These are phyloP conservation scores for Amanita molliuscula DNA, from an alignment of 768 basidiomycete species.

Conservation along the genomic window DNA sequence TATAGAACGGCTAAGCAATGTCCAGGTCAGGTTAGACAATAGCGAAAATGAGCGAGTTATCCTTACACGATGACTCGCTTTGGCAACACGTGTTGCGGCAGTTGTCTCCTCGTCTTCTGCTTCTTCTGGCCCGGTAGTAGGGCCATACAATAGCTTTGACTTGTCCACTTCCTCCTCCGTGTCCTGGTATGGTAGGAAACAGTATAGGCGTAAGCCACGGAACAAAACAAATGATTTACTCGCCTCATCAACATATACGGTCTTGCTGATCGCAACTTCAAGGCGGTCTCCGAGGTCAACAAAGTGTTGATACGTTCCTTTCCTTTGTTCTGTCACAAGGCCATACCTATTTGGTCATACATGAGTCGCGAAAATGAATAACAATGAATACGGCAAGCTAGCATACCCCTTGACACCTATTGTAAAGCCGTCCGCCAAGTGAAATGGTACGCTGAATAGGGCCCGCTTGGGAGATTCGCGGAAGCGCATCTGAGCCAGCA, in stretches of 20 bases:
- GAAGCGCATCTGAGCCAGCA: slow-evolving; percentile 72
- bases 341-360: slow-evolving; percentile 52
- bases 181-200: slow-evolving; percentile 18
- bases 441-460: slow-evolving; percentile 72
- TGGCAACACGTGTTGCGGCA: slow-evolving; percentile 29
- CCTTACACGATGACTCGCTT: slow-evolving; percentile 41
- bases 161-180: slow-evolving; percentile 36
- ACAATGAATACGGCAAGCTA: not conserved
- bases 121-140: slow-evolving; percentile 22
- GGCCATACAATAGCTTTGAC: slow-evolving; percentile 33
- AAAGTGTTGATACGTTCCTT: slow-evolving; percentile 75
- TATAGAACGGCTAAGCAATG: slow-evolving; percentile 62
- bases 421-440: slow-evolving; percentile 60
- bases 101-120: slow-evolving; percentile 28
- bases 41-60: not conserved
- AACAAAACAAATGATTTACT: slow-evolving; percentile 6
- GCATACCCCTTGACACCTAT: slow-evolving; percentile 78
- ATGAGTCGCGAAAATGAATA: slow-evolving; percentile 1
- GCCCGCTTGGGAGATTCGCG: slow-evolving; percentile 79
- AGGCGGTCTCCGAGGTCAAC: slow-evolving; percentile 66
- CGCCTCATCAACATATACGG: slow-evolving; percentile 73
- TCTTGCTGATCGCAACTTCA: slow-evolving; percentile 65
- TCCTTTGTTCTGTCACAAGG: slow-evolving; percentile 80
- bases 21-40: slow-evolving; percentile 1
- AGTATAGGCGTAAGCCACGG: not conserved